Conservation (phyloP, 176 grass and related monocot genomes). For the Poa annua region DNA sequence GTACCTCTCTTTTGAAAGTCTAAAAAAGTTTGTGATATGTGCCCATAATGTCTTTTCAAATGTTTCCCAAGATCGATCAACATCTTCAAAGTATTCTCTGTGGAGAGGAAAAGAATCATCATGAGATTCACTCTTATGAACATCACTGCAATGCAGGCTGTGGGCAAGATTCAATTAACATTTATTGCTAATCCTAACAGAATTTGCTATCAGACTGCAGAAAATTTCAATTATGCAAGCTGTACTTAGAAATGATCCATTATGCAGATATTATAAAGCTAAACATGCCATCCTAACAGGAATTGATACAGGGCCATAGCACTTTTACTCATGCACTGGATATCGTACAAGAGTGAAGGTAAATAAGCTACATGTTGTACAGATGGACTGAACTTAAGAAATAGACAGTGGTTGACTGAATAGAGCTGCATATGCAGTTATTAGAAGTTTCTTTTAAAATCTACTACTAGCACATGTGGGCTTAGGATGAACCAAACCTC, state of each 20-base stretch:
- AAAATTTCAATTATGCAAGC: conserved; percentile 10
- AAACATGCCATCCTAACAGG: not conserved
- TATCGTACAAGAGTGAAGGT: not conserved
- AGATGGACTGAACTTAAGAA: conserved; percentile 6
- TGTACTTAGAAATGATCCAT: not conserved
- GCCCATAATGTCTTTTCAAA: conserved; percentile 96
- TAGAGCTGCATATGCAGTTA: conserved; percentile 12
- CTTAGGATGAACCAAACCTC: conserved; percentile 13
- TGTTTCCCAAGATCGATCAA: conserved; percentile 93
- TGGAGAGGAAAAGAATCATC: conserved; percentile 51
- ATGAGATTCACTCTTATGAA: not conserved
- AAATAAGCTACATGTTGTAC: conserved; percentile 30
- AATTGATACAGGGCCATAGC: conserved; percentile 2
- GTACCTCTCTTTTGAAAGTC: conserved; percentile 94
- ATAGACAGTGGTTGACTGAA: not conserved
- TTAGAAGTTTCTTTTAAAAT: conserved; percentile 23
- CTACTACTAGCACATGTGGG: conserved; percentile 13
- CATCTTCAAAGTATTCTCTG: conserved; percentile 99
- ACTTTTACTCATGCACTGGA: conserved; percentile 15
- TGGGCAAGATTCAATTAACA: conserved; percentile 6
- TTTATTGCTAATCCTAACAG: not conserved
- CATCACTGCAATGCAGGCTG: conserved; percentile 31
- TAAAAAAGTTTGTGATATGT: conserved; percentile 84
- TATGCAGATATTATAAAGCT: not conserved
- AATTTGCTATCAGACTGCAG: conserved; percentile 9